Evolutionary conservation across 305 asterid species (phyloP).

Genomic region (Plantago lanceolata): DNA sequence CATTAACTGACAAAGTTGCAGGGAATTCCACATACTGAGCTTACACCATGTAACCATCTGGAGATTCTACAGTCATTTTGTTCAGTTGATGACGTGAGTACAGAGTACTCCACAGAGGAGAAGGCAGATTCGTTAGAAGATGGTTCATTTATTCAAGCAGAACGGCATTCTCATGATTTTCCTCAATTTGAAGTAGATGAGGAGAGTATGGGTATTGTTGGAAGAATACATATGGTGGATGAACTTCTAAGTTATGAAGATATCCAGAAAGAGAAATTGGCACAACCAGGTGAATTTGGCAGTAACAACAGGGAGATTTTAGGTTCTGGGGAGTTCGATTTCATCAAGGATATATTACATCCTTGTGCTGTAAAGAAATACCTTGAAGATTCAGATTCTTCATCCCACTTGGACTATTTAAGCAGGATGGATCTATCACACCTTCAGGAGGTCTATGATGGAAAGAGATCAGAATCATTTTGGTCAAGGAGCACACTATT

Average conservation of each 20-base stretch:
- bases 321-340: conserved; percentile 55
- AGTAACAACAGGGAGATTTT: conserved; percentile 44
- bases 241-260: conserved; percentile 42
- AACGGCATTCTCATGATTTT: conserved; percentile 35
- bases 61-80: conserved; percentile 55
- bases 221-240: conserved; percentile 32
- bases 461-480: conserved; percentile 30
- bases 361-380: conserved; percentile 30
- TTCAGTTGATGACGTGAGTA: conserved; percentile 50
- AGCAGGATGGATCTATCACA: conserved; percentile 45
- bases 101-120: conserved; percentile 40
- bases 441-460: conserved; percentile 30
- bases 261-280: conserved; percentile 43
- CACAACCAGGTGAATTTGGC: conserved; percentile 40
- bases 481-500: conserved; percentile 37
- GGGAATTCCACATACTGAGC: conserved; percentile 51
- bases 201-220: conserved; percentile 45
- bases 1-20: conserved; percentile 36
- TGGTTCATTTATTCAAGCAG: conserved; percentile 43
- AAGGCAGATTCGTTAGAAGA: conserved; percentile 48
- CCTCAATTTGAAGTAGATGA: conserved; percentile 67
- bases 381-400: conserved; percentile 36
- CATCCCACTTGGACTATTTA: conserved; percentile 36
- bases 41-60: conserved; percentile 38
- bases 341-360: conserved; percentile 43